These are phyloP conservation scores for Mucor irregularis DNA, from an alignment of 371 early-diverging fungal genomes.

Conservation along the genomic window DNA sequence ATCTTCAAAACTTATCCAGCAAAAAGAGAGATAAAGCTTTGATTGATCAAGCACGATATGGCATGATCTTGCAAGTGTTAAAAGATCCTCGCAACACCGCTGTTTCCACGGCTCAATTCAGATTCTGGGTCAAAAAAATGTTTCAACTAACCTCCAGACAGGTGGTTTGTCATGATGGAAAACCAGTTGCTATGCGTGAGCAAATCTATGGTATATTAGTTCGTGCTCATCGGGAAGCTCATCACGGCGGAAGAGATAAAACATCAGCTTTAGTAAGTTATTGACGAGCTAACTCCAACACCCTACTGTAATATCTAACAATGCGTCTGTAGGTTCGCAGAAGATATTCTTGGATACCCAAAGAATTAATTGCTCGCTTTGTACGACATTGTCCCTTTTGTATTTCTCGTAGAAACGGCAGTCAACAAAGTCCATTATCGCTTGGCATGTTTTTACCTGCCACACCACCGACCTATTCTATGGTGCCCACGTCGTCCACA, in stretches of 20 bases:
- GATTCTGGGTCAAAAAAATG: slow-evolving; percentile 73
- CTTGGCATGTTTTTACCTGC: slow-evolving; percentile 30
- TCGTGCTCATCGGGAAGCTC: slow-evolving; percentile 58
- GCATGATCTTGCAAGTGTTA: slow-evolving; percentile 54
- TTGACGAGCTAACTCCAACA: too few species aligned
- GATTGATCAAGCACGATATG: slow-evolving; percentile 54
- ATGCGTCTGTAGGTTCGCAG: background rate
- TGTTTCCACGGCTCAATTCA: slow-evolving; percentile 63
- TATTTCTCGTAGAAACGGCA: slow-evolving; percentile 47
- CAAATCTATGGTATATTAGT: slow-evolving; percentile 60
- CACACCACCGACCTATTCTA: slow-evolving; percentile 31
- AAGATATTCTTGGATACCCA: slow-evolving; percentile 54
- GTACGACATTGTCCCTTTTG: slow-evolving; percentile 53
- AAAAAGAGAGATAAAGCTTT: slow-evolving; percentile 67
- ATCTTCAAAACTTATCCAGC: slow-evolving; percentile 54
- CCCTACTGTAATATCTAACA: too few species aligned
- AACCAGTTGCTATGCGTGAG: slow-evolving; percentile 62
- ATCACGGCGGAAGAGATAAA: slow-evolving; percentile 66
- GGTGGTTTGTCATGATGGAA: slow-evolving; percentile 56
- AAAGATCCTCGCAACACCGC: slow-evolving; percentile 62
- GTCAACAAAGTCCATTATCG: slow-evolving; percentile 32
- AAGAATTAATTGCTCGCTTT: slow-evolving; percentile 53
- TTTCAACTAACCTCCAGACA: slow-evolving; percentile 50
- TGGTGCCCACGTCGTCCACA: background rate
- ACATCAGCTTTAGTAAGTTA: slow-evolving; percentile 65